A percentile compares a stretch with the other conserved stretches of the same genome.
These are phyloP conservation scores for Penicillium chermesinum DNA, from an alignment of 495 filamentous ascomycete genomes.

Conservation along the genomic window DNA sequence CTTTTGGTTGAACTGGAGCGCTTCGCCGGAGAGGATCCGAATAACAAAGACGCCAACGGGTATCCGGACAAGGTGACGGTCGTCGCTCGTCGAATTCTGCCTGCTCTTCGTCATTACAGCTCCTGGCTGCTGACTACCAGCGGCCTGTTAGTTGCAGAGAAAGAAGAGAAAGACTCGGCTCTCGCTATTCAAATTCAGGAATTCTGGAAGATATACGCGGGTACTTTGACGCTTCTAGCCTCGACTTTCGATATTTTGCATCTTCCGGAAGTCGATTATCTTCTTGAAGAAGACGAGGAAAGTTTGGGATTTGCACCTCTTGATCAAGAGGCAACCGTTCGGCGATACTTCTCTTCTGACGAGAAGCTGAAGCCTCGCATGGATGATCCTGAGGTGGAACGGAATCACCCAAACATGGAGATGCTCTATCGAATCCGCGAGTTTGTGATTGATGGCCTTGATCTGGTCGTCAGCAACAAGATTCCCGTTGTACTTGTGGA, in stretches of 20 bases:
- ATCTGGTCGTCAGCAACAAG: conserved; percentile 50
- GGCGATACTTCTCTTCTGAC: conserved; percentile 42
- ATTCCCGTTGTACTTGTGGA: conserved; percentile 45
- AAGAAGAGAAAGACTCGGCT: conserved; percentile 51
- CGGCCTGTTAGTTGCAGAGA: conserved; percentile 45
- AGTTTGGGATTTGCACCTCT: conserved; percentile 72
- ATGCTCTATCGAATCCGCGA: conserved; percentile 66
- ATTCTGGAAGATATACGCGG: conserved; percentile 68
- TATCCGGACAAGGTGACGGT: conserved; percentile 55
- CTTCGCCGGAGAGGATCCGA: conserved; percentile 45
- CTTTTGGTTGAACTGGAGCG: conserved; percentile 64
- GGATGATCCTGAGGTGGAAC: conserved; percentile 51
- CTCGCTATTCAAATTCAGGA: conserved; percentile 57
- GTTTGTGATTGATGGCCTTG: conserved; percentile 60
- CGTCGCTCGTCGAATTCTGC: conserved; percentile 60
- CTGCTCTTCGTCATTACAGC: conserved; percentile 67
- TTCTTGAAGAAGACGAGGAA: conserved; percentile 73
- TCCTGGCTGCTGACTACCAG: conserved; percentile 60
- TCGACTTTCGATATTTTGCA: conserved; percentile 54
- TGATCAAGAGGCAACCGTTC: conserved; percentile 42
- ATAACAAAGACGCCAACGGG: conserved; percentile 27
- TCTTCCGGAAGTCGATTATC: conserved; percentile 57
- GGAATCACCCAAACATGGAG: conserved; percentile 61
- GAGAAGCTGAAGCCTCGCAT: conserved; percentile 49
- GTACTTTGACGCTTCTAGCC: conserved; percentile 58